Evolutionary conservation across 2,329 filamentous ascomycete species (phyloP).

Genomic region (Nemania sp.): DNA sequence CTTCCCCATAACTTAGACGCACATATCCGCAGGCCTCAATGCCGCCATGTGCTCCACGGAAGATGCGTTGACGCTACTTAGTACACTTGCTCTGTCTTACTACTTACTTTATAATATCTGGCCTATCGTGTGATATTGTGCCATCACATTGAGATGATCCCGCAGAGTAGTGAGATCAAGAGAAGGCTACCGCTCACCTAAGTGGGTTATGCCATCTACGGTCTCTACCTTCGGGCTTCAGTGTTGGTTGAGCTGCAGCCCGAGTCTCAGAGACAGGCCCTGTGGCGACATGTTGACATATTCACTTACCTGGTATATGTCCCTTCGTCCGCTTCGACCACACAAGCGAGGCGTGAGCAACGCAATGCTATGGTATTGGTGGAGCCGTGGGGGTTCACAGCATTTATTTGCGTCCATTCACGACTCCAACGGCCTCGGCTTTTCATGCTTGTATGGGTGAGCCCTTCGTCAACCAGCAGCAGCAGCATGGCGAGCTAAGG

Average conservation of each 20-base stretch:
- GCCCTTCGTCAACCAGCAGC: slow-evolving; percentile 19
- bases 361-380: slow-evolving; percentile 30
- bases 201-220: neutral
- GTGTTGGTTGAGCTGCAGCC: neutral
- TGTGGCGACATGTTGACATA: neutral
- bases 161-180: neutral
- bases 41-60: slow-evolving; percentile 5
- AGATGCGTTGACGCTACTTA: no score
- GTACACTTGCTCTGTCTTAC: neutral
- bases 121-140: slow-evolving; percentile 23
- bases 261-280: neutral
- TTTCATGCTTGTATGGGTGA: slow-evolving; percentile 8
- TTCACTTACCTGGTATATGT: neutral
- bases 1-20: neutral
- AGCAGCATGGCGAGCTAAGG: slow-evolving; percentile 3
- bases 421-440: slow-evolving; percentile 26
- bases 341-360: slow-evolving; percentile 23
- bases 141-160: slow-evolving; percentile 13
- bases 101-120: slow-evolving; percentile 2
- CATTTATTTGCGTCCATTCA: slow-evolving; percentile 33
- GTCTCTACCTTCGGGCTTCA: neutral
- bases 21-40: slow-evolving; percentile 6
- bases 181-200: neutral
- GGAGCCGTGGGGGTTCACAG: slow-evolving; percentile 39
- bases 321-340: slow-evolving; percentile 23